Base-by-base conservation (phyloP, 306 rosid species). In the Begonia fuchsioides region DNA sequence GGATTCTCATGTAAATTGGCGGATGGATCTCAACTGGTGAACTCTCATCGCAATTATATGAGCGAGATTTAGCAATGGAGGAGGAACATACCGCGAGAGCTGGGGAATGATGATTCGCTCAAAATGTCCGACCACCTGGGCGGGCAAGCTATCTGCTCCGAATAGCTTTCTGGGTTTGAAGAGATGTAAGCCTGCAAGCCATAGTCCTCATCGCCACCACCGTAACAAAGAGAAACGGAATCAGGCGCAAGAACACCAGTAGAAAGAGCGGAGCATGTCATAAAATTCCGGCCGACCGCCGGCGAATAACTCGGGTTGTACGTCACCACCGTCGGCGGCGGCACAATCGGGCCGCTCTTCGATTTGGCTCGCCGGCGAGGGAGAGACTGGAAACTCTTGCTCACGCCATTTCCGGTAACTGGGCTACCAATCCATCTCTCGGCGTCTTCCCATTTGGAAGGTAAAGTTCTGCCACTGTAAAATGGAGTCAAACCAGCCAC, bases 351-450 rank as follows among this genome's bases (percentile, higher is more conserved):
- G 46, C 96, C 96, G 54, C 96, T 87, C 47, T 80, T 80, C 43
- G 96, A 83, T 67, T 83, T 87, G 1, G 86, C 77, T 44, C 80
- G 44, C 52, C 70, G 56, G 48, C 67, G 84, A 65, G 57, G 69
- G 44, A 77, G 80, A 35, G 67, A 58, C 61, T 63, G 45, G 17
- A 63, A 55, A 44, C 26, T 60, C 66, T 69, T 68, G 60, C 32
- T 53, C n/a, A 26, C 53, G 11, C 57, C 62, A 65, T 58, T 46
- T 10, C 74, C 76, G 1, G 71, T 57, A 60, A 80, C 53, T 1
- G 96, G 96, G 65, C 96, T 87, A 58, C 78, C 77, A 69, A 87
- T 87, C 96, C 96, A 87, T 63, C 96, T 72, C 76, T 87, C 96
- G 2, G 96, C 94, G 49, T 87, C 94, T 45, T 87, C 96, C 96